These are phyloP conservation scores for Plasmopara muralis DNA, from an alignment of 352 stramenopile species.

Conservation along the genomic window DNA sequence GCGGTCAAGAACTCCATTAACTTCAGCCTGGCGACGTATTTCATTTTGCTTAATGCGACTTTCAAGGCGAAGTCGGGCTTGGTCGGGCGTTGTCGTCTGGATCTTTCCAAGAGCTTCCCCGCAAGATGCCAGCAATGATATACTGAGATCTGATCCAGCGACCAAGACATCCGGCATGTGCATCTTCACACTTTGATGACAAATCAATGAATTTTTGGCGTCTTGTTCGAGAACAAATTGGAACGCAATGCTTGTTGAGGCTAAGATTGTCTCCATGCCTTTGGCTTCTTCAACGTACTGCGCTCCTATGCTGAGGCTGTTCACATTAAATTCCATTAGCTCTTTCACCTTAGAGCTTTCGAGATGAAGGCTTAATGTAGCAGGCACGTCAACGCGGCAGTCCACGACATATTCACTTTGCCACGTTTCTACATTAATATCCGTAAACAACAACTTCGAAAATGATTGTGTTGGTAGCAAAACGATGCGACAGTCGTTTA, in stretches of 20 bases:
- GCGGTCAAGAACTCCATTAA: constrained; percentile 44
- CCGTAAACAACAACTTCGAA: constrained; percentile 48
- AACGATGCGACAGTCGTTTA: constrained; percentile 55
- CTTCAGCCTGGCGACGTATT: constrained; percentile 41
- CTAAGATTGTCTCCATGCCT: constrained; percentile 38
- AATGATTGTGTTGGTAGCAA: constrained; percentile 40
- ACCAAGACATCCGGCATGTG: constrained; percentile 59
- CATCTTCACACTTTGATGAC: constrained; percentile 46
- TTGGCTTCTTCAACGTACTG: constrained; percentile 42
- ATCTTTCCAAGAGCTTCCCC: constrained; percentile 40
- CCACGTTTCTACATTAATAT: constrained; percentile 41
- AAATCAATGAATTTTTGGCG: constrained; percentile 23
- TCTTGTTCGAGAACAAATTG: constrained; percentile 53
- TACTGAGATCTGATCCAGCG: constrained; percentile 60
- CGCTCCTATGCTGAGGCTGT: constrained; percentile 41
- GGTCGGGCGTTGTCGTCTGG: constrained; percentile 53
- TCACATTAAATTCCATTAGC: constrained; percentile 40
- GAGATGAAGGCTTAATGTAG: constrained; percentile 37
- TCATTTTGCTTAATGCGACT: constrained; percentile 50
- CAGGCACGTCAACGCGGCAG: constrained; percentile 44
- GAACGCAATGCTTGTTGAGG: constrained; percentile 37
- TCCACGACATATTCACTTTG: constrained; percentile 42
- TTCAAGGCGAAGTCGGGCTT: constrained; percentile 48
- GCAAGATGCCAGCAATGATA: constrained; percentile 56
- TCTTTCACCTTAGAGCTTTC: constrained; percentile 44